Evolutionary conservation across 805 yeast species (phyloP), one percentile per base, ranked within the genome.

Genomic region (Debaryomyces castellii): DNA sequence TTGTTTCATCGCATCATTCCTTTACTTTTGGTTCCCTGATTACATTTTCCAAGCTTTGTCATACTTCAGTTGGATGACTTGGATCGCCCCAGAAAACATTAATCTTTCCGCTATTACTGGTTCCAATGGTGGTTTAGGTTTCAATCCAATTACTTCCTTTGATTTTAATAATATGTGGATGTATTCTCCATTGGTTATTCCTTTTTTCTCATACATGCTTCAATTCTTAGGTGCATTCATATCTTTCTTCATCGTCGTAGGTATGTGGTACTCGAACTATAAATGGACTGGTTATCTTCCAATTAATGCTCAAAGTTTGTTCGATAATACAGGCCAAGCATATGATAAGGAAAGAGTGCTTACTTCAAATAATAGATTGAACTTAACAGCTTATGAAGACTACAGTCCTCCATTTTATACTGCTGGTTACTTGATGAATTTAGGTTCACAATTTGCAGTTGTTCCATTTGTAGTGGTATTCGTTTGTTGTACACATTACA

Each of bases 181-280:
- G 73, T 83, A 82, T 14, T 77, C 83, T 18, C 89, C 89, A 9
- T 71, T 85, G 57, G 71, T 82, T 44, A 84, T 87, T 8, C 89
- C 89, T 16, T 65, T 77, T n/a, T 69, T 80, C 18, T 63, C 77
- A 27, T 69, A 81, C 18, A 58, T 78, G 35, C 63, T 80, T 34
- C 39, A 46, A 9, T 58, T 65, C 8, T 50, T 65, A 30, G 45
- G 65, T 54, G 48, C 55, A 4, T 38, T 63, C 24, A 59, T 71
- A 32, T 76, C 76, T 55, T 81, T 83, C 81, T 66, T 81, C 45
- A 59, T 69, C 35, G 67, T 71, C 12, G 80, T 87, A 11, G 80
- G 74, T 9, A 48, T 82, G n/a, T 78, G 79, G 58, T 71, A 62
- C 61, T 58, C 77, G 38, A 79, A 81, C 62, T 67, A 69, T 23